phyloP scores from a whole-genome alignment of 305 asterid species.

The Fraxinus greggii region DNA sequence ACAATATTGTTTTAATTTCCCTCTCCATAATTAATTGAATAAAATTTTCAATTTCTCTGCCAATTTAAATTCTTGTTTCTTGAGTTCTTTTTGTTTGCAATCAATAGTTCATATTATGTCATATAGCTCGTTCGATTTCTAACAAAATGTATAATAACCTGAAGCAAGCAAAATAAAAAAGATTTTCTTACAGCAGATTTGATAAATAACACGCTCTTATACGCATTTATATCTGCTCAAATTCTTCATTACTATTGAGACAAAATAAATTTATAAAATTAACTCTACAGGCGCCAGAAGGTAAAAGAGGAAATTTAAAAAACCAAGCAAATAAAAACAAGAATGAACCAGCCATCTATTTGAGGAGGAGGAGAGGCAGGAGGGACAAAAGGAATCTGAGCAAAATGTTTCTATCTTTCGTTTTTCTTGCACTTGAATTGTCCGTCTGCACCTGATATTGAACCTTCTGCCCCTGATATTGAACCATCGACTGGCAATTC shows the following conservation, averaged over 20 bases:
- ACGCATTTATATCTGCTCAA: constrained; percentile 26
- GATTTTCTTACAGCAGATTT: constrained; percentile 27
- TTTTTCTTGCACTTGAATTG: constrained; percentile 15
- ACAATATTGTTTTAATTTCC: no score
- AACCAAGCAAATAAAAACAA: constrained; percentile 55
- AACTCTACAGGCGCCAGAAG: constrained; percentile 37
- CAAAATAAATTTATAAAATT: constrained; percentile 26
- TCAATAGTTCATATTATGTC: no score
- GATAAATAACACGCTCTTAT: constrained; percentile 12
- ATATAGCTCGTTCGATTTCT: no score
- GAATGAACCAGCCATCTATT: constrained; percentile 56
- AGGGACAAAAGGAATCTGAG: constrained; percentile 38
- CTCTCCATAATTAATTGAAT: no score
- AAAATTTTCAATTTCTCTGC: no score
- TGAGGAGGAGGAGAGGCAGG: constrained; percentile 36
- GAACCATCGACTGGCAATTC: constrained; percentile 6
- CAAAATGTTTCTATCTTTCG: constrained; percentile 13
- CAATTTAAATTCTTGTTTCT: no score
- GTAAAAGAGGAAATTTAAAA: constrained; percentile 20
- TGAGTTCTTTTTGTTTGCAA: no score
- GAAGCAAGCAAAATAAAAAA: constrained; percentile 23
- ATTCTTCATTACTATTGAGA: constrained; percentile 31
- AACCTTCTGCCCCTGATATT: constrained; percentile 9
- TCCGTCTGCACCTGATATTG: constrained; percentile 1
- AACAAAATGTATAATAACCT: neutral